Conservation (phyloP, 108 stramenopile genomes). For the Pelagomonas calceolata region DNA sequence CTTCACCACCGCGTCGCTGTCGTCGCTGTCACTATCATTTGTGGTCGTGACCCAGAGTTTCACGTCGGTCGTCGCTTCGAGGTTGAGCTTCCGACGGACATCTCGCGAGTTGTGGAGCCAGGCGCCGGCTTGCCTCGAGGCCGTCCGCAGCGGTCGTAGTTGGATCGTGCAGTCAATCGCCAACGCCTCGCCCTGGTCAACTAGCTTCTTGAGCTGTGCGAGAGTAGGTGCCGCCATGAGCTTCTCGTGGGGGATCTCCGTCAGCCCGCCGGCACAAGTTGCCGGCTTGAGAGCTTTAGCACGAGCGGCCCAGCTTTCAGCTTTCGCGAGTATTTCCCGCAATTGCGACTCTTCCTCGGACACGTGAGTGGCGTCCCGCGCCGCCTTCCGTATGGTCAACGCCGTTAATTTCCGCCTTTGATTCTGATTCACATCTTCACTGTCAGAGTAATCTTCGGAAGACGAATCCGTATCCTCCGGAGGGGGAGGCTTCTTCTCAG, state of each 20-base stretch:
- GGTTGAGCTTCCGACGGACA: neutral
- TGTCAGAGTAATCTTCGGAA: too few relatives aligned
- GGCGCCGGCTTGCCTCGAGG: neutral
- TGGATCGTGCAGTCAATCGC: neutral
- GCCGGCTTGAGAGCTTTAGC: neutral
- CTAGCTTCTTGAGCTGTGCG: neutral
- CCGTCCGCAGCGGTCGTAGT: neutral
- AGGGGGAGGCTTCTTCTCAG: neutral
- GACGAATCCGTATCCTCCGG: neutral
- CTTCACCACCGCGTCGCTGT: neutral
- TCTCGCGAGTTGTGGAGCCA: neutral
- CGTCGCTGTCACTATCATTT: neutral
- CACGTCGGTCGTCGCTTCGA: neutral
- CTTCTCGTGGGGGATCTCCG: neutral
- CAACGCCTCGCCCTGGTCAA: neutral
- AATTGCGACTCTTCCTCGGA: neutral
- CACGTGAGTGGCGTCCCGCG: too few relatives aligned
- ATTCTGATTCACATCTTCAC: too few relatives aligned
- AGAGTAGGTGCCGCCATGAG: neutral
- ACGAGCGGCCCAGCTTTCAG: neutral
- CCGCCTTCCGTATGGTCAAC: too few relatives aligned
- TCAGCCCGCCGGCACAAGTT: too few relatives aligned
- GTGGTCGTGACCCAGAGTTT: too few relatives aligned
- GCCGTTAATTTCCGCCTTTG: too few relatives aligned
- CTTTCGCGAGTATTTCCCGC: neutral